Percentiles rank a stretch among this genome's conserved stretches.
phyloP scores from a whole-genome alignment of 257 asterid genomes.

The Rauvolfia tetraphylla region DNA sequence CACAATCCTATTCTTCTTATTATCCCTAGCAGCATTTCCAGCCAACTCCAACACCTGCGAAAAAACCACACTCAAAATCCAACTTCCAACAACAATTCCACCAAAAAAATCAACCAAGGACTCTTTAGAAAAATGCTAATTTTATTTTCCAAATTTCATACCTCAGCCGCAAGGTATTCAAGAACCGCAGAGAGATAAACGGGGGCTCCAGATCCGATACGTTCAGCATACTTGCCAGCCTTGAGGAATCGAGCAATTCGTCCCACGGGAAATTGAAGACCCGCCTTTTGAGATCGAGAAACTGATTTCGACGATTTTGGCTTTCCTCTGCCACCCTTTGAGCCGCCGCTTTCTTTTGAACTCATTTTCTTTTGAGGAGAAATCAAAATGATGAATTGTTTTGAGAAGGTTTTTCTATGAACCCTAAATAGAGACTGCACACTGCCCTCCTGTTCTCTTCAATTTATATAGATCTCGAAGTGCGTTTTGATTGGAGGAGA shows the following conservation, averaged over 20 bases:
- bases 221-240: slow-evolving; percentile 23
- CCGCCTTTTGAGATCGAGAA: slow-evolving; percentile 17
- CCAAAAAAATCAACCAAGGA: not conserved
- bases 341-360: not conserved
- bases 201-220: slow-evolving; percentile 25
- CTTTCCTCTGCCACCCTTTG: slow-evolving; percentile 20
- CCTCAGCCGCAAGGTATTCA: slow-evolving; percentile 27
- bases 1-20: slow-evolving; percentile 24
- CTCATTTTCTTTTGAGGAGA: not conserved
- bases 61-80: not conserved
- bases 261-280: slow-evolving; percentile 18
- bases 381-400: not conserved
- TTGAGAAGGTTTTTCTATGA: not conserved
- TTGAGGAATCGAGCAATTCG: slow-evolving; percentile 16
- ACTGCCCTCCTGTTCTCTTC: no score
- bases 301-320: slow-evolving; percentile 15
- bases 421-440: not conserved
- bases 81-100: not conserved
- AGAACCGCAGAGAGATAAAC: slow-evolving; percentile 27
- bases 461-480: not conserved
- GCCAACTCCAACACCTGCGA: slow-evolving; percentile 25
- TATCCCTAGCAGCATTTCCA: slow-evolving; percentile 30
- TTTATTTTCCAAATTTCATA: not conserved
- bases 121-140: not conserved
- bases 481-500: not conserved